Evolutionary conservation across 257 asterid genomes (phyloP).

Genomic region (Handroanthus guayacan): DNA sequence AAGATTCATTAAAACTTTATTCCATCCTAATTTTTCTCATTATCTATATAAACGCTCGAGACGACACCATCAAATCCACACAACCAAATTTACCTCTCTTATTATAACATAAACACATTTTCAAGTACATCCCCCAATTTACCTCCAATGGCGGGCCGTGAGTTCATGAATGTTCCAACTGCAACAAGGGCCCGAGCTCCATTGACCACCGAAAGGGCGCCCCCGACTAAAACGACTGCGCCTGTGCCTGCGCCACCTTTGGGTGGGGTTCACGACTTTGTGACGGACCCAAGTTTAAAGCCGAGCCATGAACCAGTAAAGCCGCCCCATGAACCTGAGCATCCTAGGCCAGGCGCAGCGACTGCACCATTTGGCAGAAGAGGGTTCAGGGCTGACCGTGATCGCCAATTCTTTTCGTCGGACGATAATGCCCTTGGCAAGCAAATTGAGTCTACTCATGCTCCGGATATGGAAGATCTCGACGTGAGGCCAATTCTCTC

Average conservation of each 20-base stretch:
- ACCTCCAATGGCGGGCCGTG: constrained; percentile 42
- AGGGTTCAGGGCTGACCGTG: constrained; percentile 47
- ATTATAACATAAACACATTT: not conserved
- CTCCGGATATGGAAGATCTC: constrained; percentile 59
- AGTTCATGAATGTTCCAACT: not conserved
- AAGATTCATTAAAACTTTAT: constrained; percentile 59
- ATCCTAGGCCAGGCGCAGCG: not conserved
- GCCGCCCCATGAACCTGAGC: constrained; percentile 39
- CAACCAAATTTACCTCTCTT: constrained; percentile 25
- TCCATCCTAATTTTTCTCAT: constrained; percentile 30
- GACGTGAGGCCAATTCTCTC: constrained; percentile 61
- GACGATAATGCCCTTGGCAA: constrained; percentile 65
- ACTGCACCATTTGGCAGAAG: constrained; percentile 23
- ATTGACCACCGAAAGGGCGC: not conserved
- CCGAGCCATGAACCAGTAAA: constrained; percentile 36
- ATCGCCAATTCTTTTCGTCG: constrained; percentile 46
- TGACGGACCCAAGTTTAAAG: constrained; percentile 23
- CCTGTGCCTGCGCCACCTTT: constrained; percentile 11
- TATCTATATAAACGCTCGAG: constrained; percentile 48
- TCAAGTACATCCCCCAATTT: not conserved
- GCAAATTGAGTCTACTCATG: constrained; percentile 57
- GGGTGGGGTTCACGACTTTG: constrained; percentile 19
- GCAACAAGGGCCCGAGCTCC: constrained; percentile 6
- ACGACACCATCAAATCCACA: constrained; percentile 29
- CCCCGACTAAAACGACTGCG: not conserved